These are phyloP conservation scores for Globisporangium cylindrosporum DNA, from an alignment of 352 stramenopile genomes.

Conservation along the genomic window DNA sequence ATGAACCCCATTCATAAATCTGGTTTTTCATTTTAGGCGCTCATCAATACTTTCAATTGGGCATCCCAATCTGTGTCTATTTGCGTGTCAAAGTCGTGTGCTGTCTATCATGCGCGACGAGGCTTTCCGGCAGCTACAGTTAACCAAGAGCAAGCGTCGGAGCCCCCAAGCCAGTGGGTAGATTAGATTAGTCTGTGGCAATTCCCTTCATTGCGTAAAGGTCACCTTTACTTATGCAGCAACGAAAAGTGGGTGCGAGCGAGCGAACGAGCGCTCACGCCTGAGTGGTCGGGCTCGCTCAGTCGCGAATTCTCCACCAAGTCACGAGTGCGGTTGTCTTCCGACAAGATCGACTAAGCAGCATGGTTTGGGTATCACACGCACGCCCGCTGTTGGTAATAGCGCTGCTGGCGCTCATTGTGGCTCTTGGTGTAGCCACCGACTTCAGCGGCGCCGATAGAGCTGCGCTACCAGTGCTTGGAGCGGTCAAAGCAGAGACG, in stretches of 20 bases:
- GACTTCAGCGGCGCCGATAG: slow-evolving; percentile 6
- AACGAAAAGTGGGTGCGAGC: slow-evolving; percentile 1
- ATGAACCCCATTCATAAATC: neutral
- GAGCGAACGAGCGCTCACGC: neutral
- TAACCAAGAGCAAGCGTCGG: neutral
- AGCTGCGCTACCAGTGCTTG: neutral
- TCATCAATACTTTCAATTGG: neutral
- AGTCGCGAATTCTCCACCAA: neutral
- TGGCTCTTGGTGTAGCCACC: neutral
- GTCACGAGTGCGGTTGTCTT: neutral
- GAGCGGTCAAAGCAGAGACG: neutral
- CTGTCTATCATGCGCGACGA: neutral
- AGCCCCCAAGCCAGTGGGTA: neutral
- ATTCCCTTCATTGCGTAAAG: neutral
- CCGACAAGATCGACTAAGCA: neutral
- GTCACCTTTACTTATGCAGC: neutral
- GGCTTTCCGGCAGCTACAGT: neutral
- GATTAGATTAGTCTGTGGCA: neutral
- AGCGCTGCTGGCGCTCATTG: neutral
- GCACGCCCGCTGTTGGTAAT: neutral
- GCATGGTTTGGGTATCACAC: neutral
- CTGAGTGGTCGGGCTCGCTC: neutral
- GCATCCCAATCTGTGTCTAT: neutral
- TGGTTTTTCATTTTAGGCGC: neutral
- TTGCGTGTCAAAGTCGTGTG: neutral